Percentiles rank a stretch among this genome's conserved stretches.
Conservation (phyloP, 1,284 basidiomycete genomes). For the Cerrena zonata region DNA sequence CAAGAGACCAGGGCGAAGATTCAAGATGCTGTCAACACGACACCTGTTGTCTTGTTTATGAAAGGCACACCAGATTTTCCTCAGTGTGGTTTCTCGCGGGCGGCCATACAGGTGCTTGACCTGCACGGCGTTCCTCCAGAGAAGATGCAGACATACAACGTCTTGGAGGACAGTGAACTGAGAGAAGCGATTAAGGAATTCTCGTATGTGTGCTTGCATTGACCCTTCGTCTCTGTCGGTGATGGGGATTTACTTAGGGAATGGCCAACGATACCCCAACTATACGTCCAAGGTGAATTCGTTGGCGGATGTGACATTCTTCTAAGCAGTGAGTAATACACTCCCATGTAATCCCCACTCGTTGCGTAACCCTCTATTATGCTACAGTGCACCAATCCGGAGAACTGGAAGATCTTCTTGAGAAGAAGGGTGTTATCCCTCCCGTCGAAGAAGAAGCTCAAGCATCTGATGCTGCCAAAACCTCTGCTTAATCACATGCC, state of each 20-base stretch:
- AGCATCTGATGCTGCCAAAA: background rate
- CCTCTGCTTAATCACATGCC: slow-evolving; percentile 14
- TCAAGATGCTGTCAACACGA: slow-evolving; percentile 59
- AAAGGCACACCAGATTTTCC: slow-evolving; percentile 76
- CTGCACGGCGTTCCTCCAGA: slow-evolving; percentile 78
- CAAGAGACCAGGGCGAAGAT: slow-evolving; percentile 40
- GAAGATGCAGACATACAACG: slow-evolving; percentile 85
- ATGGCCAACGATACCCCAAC: slow-evolving; percentile 96
- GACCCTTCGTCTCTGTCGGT: no score
- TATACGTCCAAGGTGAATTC: slow-evolving; percentile 93
- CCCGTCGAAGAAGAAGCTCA: slow-evolving; percentile 19
- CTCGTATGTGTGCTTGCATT: slow-evolving; percentile 72
- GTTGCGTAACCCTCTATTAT: background rate
- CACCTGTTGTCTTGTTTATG: slow-evolving; percentile 89
- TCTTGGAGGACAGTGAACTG: slow-evolving; percentile 81
- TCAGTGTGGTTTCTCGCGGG: slow-evolving; percentile 87
- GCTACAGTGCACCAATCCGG: slow-evolving; percentile 89
- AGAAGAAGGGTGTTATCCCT: slow-evolving; percentile 66
- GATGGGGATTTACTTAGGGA: slow-evolving; percentile 47
- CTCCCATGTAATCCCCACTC: slow-evolving; percentile 1
- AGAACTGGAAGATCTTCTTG: slow-evolving; percentile 81
- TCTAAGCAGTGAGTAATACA: slow-evolving; percentile 68
- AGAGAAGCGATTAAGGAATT: slow-evolving; percentile 89
- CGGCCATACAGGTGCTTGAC: slow-evolving; percentile 86
- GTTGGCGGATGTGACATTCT: slow-evolving; percentile 96